These are phyloP conservation scores for Rhododendron ovatum DNA, from an alignment of 148 eudicot species.

Conservation along the genomic window DNA sequence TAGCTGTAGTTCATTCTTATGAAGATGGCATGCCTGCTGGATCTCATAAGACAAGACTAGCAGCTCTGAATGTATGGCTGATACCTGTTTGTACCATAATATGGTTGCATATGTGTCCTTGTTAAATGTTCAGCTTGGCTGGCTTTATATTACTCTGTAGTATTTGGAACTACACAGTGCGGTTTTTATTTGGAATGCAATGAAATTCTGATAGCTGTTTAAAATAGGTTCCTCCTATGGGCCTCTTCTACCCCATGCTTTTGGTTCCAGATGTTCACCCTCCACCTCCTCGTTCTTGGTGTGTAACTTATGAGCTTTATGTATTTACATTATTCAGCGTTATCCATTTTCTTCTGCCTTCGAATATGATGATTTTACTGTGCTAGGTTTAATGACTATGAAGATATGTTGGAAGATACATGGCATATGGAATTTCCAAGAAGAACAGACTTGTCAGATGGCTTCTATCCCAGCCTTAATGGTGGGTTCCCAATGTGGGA, in stretches of 20 bases:
- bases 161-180: neutral
- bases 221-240: slow-evolving; percentile 95
- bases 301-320: slow-evolving; percentile 17
- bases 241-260: slow-evolving; percentile 89
- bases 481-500: slow-evolving; percentile 83
- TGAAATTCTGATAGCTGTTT: slow-evolving; percentile 18
- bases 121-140: neutral
- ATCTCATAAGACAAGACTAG: slow-evolving; percentile 80
- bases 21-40: slow-evolving; percentile 85
- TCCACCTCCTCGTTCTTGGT: slow-evolving; percentile 97
- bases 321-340: neutral
- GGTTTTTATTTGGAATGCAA: neutral
- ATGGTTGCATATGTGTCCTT: slow-evolving; percentile 9
- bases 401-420: slow-evolving; percentile 94
- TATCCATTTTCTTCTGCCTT: neutral
- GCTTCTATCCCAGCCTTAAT: slow-evolving; percentile 53
- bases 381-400: slow-evolving; percentile 78
- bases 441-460: slow-evolving; percentile 66
- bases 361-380: neutral
- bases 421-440: slow-evolving; percentile 69
- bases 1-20: slow-evolving; percentile 76
- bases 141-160: neutral
- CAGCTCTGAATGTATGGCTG: slow-evolving; percentile 80
- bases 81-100: neutral
- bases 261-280: slow-evolving; percentile 95